A percentile compares a stretch with the other conserved stretches of the same genome.
phyloP scores from a whole-genome alignment of 805 yeast species.

The Teunomyces funiuensis region DNA sequence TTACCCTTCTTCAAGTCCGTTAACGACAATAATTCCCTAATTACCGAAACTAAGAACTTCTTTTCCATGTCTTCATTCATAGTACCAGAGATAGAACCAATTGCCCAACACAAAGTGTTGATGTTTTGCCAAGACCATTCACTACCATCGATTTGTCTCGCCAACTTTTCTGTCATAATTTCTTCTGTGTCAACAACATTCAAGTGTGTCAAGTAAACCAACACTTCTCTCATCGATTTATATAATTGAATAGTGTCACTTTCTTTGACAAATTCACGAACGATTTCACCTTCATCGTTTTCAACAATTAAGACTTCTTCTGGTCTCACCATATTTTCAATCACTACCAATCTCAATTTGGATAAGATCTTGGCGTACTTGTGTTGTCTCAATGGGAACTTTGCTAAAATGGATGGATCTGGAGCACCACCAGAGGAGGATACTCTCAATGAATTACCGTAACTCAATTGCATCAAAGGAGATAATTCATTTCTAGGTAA shows the following conservation, averaged over 20 bases:
- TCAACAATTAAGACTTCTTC: slow-evolving; percentile 97
- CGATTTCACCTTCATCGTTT: slow-evolving; percentile 98
- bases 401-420: slow-evolving; percentile 74
- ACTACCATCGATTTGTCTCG: slow-evolving; percentile 89
- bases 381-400: slow-evolving; percentile 82
- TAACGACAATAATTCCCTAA: slow-evolving; percentile 84
- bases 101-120: slow-evolving; percentile 98
- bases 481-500: slow-evolving; percentile 70
- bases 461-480: slow-evolving; percentile 71
- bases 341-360: slow-evolving; percentile 84
- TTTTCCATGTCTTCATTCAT: slow-evolving; percentile 98
- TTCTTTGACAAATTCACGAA: slow-evolving; percentile 94
- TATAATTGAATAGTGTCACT: slow-evolving; percentile 95
- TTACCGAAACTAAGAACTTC: slow-evolving; percentile 87
- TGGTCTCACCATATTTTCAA: slow-evolving; percentile 97
- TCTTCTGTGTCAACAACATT: slow-evolving; percentile 92
- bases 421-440: slow-evolving; percentile 73
- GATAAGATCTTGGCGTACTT: slow-evolving; percentile 77
- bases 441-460: slow-evolving; percentile 39
- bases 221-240: slow-evolving; percentile 92
- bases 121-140: slow-evolving; percentile 99
- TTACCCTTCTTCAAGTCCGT: slow-evolving; percentile 97
- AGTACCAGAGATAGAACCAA: slow-evolving; percentile 97
- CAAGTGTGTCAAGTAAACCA: slow-evolving; percentile 92
- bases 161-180: slow-evolving; percentile 89